These are phyloP conservation scores for Arachnopeziza araneosa DNA, from an alignment of 2,329 filamentous ascomycete genomes.

Conservation along the genomic window DNA sequence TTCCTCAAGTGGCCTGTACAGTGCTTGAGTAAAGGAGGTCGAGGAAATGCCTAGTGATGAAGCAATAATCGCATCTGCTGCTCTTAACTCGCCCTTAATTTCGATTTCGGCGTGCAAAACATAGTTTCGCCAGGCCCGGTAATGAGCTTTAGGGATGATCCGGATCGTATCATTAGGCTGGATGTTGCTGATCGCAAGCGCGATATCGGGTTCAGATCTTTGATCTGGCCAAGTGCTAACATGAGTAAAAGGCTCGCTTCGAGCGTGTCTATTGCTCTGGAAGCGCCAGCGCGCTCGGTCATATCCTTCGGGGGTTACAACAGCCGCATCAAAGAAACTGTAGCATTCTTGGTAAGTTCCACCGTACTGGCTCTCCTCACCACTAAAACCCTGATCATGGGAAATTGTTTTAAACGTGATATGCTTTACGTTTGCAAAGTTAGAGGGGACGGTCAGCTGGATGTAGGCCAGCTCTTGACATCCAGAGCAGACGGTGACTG, in stretches of 20 bases:
- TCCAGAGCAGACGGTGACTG: neutral
- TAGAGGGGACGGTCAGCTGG: neutral
- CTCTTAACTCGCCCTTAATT: neutral
- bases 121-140: neutral
- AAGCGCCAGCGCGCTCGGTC: neutral
- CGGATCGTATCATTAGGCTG: neutral
- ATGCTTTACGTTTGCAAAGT: neutral
- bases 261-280: neutral
- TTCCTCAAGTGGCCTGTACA: neutral
- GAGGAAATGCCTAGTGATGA: neutral
- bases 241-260: neutral
- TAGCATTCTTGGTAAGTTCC: constrained; percentile 1
- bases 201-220: neutral
- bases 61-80: neutral
- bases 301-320: neutral
- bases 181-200: neutral
- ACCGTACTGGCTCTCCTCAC: neutral
- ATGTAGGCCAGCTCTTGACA: neutral
- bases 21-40: neutral
- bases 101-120: neutral
- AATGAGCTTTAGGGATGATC: constrained; percentile 1
- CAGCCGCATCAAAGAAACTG: neutral
- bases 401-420: neutral
- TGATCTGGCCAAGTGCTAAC: neutral
- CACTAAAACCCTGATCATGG: constrained; percentile 1